Conservation (phyloP, 129 eudicot genomes). For the Kitagawia praeruptora region DNA sequence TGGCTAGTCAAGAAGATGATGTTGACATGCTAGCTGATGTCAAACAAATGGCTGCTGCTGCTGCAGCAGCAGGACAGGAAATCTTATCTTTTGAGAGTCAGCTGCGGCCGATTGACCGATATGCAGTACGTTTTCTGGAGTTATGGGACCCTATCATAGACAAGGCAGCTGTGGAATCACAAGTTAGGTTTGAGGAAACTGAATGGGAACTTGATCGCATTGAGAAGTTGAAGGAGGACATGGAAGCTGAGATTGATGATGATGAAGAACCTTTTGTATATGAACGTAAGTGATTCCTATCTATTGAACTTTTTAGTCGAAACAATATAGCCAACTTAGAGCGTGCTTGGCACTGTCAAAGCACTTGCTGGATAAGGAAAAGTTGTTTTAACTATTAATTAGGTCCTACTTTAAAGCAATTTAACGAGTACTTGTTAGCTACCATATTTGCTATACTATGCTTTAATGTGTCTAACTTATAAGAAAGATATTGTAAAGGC, state of each 20-base stretch:
- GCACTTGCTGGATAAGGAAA: background rate
- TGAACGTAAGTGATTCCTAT: conserved; percentile 57
- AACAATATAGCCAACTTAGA: background rate
- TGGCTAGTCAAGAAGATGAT: conserved; percentile 63
- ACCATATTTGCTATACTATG: background rate
- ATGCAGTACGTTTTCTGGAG: conserved; percentile 89
- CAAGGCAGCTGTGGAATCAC: conserved; percentile 44
- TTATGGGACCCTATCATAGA: conserved; percentile 89
- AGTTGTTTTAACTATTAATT: background rate
- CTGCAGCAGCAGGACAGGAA: conserved; percentile 80
- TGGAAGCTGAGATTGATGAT: conserved; percentile 96
- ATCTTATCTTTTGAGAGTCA: conserved; percentile 77
- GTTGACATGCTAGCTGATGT: conserved; percentile 92
- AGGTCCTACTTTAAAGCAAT: background rate
- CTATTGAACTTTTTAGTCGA: background rate
- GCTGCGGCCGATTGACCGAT: conserved; percentile 87
- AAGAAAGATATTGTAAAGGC: background rate
- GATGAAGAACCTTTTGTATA: conserved; percentile 93
- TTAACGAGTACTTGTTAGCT: background rate
- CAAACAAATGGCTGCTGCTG: conserved; percentile 90
- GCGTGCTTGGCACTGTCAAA: background rate
- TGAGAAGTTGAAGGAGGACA: conserved; percentile 94
- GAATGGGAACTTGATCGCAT: conserved; percentile 98
- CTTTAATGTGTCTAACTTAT: background rate
- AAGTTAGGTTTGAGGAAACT: conserved; percentile 57